phyloP scores from a whole-genome alignment of 148 eudicot genomes.

The Pouteria glomerata region DNA sequence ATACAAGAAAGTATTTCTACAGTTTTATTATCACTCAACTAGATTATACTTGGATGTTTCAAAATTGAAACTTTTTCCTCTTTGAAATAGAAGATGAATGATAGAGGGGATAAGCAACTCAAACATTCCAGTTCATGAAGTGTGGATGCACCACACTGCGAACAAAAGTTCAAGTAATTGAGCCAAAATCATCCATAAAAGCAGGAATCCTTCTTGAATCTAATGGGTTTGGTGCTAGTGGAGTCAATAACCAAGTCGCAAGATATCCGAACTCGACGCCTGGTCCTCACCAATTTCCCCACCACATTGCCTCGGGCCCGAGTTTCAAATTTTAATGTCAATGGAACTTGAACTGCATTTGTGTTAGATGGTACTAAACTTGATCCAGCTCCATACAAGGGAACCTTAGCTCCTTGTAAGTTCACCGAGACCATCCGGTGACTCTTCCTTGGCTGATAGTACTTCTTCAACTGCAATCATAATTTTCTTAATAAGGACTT shows the following conservation, averaged over 20 bases:
- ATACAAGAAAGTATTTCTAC: background rate
- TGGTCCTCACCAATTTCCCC: conserved; percentile 74
- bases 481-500: no score
- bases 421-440: conserved; percentile 34
- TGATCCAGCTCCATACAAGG: conserved; percentile 90
- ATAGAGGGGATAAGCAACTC: no score
- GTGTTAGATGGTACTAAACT: conserved; percentile 31
- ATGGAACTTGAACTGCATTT: conserved; percentile 42
- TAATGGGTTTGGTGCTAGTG: conserved; percentile 58
- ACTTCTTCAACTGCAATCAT: conserved; percentile 53
- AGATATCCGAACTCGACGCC: conserved; percentile 35
- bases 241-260: conserved; percentile 64
- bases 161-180: no score
- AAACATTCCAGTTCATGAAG: no score
- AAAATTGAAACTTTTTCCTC: background rate
- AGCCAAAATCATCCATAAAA: conserved; percentile 34
- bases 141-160: no score
- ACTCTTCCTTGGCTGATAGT: conserved; percentile 83
- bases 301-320: conserved; percentile 65
- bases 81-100: no score
- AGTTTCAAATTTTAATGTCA: conserved; percentile 48
- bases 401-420: conserved; percentile 61
- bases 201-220: conserved; percentile 66
- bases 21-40: background rate
- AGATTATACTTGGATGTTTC: background rate